Conservation (phyloP, 495 filamentous ascomycete species). For the Pyrenula massariospora region DNA sequence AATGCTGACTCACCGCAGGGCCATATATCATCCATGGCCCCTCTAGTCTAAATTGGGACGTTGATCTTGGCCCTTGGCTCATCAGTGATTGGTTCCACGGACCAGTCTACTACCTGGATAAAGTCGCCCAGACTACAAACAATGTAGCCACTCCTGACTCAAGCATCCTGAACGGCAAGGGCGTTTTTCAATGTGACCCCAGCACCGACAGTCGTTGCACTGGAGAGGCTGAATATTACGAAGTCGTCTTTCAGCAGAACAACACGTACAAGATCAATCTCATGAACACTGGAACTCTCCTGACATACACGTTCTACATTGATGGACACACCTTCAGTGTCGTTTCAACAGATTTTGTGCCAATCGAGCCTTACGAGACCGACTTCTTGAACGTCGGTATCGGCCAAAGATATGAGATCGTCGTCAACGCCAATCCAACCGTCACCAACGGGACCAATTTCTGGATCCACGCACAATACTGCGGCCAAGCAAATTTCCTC, state of each 20-base stretch:
- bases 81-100: constrained; percentile 9
- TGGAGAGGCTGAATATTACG: no score
- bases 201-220: no score
- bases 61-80: constrained; percentile 11
- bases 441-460: constrained; percentile 33
- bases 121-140: background rate
- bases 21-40: constrained; percentile 30
- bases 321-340: constrained; percentile 37
- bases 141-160: no score
- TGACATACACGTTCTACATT: no score
- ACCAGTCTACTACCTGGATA: background rate
- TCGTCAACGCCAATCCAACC: constrained; percentile 40
- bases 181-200: no score
- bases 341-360: constrained; percentile 34
- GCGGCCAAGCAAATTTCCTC: background rate
- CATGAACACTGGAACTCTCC: background rate
- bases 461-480: constrained; percentile 45
- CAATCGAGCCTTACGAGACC: constrained; percentile 33
- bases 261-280: no score
- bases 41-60: constrained; percentile 19
- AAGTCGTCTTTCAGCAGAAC: no score
- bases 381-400: constrained; percentile 35
- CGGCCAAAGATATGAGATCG: constrained; percentile 60
- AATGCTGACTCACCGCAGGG: no score
- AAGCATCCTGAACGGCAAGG: background rate